These are phyloP conservation scores for Scedosporium dehoogii DNA, from an alignment of 2,329 filamentous ascomycete species.

Conservation along the genomic window DNA sequence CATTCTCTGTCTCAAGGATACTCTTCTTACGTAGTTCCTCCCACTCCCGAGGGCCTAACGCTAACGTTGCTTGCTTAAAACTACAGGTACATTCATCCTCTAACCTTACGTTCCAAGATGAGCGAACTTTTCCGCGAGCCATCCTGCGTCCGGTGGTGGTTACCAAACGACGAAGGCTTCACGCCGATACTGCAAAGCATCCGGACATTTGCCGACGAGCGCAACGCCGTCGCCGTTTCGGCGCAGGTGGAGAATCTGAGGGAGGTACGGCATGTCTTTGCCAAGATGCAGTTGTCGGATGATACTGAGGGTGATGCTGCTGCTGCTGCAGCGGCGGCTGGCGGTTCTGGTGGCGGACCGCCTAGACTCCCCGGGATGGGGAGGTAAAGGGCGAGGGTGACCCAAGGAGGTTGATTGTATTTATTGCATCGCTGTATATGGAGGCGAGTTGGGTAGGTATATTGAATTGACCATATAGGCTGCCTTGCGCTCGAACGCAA, in stretches of 20 bases:
- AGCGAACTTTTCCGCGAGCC: conserved; percentile 63
- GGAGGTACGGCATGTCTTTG: conserved; percentile 67
- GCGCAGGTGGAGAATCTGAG: conserved; percentile 55
- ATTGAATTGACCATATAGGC: too few species aligned
- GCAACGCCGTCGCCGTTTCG: conserved; percentile 50
- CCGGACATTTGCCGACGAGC: conserved; percentile 71
- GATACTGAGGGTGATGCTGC: background rate
- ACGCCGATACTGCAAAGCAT: conserved; percentile 65
- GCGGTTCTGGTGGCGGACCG: background rate
- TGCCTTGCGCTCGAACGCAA: too few species aligned
- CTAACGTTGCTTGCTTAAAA: background rate
- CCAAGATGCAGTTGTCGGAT: conserved; percentile 34
- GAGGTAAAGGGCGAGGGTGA: conserved; percentile 9
- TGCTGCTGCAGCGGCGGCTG: background rate
- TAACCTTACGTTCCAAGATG: conserved; percentile 64
- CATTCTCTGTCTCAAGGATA: background rate
- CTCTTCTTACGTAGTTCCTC: background rate
- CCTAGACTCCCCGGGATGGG: background rate
- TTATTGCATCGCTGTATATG: background rate
- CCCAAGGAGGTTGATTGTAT: background rate
- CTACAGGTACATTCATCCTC: conserved; percentile 65
- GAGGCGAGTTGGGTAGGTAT: too few species aligned
- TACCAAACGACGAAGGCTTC: conserved; percentile 71
- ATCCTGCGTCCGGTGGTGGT: conserved; percentile 75
- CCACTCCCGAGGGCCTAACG: background rate